Percentiles rank a stretch among this genome's conserved stretches.
These are phyloP conservation scores for Tetrapyrgos nigripes DNA, from an alignment of 1,284 basidiomycete genomes.

Conservation along the genomic window DNA sequence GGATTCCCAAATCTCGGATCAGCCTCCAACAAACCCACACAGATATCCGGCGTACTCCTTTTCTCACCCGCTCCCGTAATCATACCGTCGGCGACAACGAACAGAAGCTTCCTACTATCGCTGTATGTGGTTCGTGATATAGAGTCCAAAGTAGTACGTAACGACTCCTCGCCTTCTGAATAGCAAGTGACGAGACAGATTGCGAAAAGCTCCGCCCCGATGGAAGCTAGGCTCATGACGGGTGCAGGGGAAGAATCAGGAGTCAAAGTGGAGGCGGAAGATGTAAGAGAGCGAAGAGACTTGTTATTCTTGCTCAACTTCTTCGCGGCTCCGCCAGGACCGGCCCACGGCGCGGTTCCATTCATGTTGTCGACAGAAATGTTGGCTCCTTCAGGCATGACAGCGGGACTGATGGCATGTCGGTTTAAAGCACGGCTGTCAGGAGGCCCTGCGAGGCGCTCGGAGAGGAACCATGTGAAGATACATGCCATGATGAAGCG, in stretches of 20 bases:
- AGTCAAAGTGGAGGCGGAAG: conserved; percentile 61
- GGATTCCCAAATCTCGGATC: conserved; percentile 97
- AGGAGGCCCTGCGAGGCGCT: conserved; percentile 77
- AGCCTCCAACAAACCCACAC: conserved; percentile 90
- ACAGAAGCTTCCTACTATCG: conserved; percentile 90
- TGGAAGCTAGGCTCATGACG: conserved; percentile 84
- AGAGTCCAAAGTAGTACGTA: conserved; percentile 92
- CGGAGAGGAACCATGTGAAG: conserved; percentile 96
- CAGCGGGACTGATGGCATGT: conserved; percentile 89
- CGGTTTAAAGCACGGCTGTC: conserved; percentile 71
- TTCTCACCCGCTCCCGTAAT: conserved; percentile 98
- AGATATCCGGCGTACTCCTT: conserved; percentile 94
- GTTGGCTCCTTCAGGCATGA: conserved; percentile 95
- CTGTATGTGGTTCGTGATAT: conserved; percentile 92
- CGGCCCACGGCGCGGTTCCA: conserved; percentile 95
- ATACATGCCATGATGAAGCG: conserved; percentile 97
- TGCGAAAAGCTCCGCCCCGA: conserved; percentile 93
- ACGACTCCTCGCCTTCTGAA: conserved; percentile 93
- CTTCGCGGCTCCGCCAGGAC: conserved; percentile 51
- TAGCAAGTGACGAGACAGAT: conserved; percentile 98
- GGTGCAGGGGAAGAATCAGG: conserved; percentile 54
- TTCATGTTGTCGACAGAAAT: conserved; percentile 85
- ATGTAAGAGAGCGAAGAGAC: conserved; percentile 52
- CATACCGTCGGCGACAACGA: conserved; percentile 98
- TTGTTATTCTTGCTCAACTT: conserved; percentile 53